Percentiles rank a stretch among this genome's conserved stretches.
phyloP scores from a whole-genome alignment of 1,284 basidiomycete species.

The Pseudozyma tsukubaensis region DNA sequence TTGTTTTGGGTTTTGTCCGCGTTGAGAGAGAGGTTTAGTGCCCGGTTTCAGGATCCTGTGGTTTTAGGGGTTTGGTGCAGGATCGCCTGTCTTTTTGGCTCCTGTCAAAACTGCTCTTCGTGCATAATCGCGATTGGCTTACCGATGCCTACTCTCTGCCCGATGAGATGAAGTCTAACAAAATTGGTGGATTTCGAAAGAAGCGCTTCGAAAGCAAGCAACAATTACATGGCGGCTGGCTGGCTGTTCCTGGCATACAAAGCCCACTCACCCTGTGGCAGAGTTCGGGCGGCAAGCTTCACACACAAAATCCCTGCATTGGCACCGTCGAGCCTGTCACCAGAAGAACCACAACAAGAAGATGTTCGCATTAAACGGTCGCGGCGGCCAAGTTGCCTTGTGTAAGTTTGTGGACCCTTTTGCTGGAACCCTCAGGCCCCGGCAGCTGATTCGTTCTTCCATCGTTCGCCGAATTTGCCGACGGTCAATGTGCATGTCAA shows the following conservation, averaged over 20 bases:
- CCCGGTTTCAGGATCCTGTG: not conserved
- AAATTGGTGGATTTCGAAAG: not conserved
- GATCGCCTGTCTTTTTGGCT: not conserved
- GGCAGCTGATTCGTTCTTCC: constrained; percentile 22
- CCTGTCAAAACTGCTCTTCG: constrained; percentile 25
- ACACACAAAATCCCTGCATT: not conserved
- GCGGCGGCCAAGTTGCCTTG: not conserved
- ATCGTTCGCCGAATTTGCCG: constrained; percentile 18
- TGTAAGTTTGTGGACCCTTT: too few species aligned
- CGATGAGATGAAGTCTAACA: constrained; percentile 1
- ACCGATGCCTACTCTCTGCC: not conserved
- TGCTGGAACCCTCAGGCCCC: constrained; percentile 16
- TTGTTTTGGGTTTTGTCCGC: not conserved
- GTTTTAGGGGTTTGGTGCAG: constrained; percentile 21
- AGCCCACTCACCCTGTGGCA: too few species aligned
- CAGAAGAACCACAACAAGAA: not conserved
- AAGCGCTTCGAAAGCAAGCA: not conserved
- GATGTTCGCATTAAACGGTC: constrained; percentile 4
- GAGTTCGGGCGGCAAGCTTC: too few species aligned
- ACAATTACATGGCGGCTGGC: too few species aligned
- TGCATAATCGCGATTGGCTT: constrained; percentile 27
- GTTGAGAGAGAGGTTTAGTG: too few species aligned
- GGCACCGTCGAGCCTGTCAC: not conserved
- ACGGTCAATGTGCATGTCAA: not conserved
- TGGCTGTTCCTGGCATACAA: too few species aligned